A percentile compares a stretch with the other conserved stretches of the same genome.
phyloP scores from a whole-genome alignment of 345 rosid genomes.

The Populus nigra region DNA sequence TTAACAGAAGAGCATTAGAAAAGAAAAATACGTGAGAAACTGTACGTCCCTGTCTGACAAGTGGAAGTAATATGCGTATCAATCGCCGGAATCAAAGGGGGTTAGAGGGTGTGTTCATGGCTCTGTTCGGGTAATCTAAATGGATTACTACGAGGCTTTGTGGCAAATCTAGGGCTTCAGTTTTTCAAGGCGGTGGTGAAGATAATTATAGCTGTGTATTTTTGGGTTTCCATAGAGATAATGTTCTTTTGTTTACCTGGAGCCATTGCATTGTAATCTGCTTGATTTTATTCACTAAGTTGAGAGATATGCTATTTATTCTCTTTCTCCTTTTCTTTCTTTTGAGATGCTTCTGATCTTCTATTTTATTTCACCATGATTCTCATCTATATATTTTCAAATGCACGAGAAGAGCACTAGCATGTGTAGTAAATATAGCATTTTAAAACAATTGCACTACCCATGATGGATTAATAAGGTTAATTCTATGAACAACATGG shows the following conservation, averaged over 20 bases:
- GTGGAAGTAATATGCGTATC: constrained; percentile 16
- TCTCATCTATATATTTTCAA: neutral
- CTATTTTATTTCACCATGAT: neutral
- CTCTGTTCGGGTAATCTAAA: constrained; percentile 32
- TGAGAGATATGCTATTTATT: neutral
- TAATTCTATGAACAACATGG: neutral
- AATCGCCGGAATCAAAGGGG: constrained; percentile 39
- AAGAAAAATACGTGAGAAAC: neutral
- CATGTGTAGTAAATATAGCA: neutral
- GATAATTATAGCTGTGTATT: neutral
- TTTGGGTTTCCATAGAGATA: neutral
- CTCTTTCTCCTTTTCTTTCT: neutral
- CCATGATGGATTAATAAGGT: neutral
- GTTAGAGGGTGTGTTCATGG: constrained; percentile 15
- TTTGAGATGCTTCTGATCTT: neutral
- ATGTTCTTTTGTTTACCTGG: neutral
- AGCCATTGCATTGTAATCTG: neutral
- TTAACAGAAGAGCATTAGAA: neutral
- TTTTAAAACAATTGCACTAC: neutral
- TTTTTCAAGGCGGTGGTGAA: neutral
- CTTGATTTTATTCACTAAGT: neutral
- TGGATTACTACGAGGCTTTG: neutral
- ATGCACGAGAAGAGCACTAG: neutral
- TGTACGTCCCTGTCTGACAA: constrained; percentile 17
- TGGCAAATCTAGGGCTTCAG: neutral